Evolutionary conservation across 305 asterid species (phyloP).

Genomic region (Withania somnifera): DNA sequence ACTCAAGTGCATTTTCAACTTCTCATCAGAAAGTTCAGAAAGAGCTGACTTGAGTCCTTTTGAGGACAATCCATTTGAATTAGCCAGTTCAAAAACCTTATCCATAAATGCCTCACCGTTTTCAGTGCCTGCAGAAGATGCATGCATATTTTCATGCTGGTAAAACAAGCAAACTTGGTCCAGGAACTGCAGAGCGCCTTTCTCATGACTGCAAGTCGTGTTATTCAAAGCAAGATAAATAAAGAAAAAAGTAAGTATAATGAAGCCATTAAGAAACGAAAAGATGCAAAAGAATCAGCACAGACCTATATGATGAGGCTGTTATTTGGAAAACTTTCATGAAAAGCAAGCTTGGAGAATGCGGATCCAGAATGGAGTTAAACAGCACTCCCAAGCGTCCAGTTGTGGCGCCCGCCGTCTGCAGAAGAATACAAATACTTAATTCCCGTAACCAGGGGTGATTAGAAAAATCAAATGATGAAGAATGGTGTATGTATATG

Average conservation of each 20-base stretch:
- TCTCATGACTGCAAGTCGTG: conserved; percentile 60
- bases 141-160: conserved; percentile 40
- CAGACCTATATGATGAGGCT: conserved; percentile 72
- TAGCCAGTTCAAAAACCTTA: conserved; percentile 70
- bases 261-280: neutral
- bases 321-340: conserved; percentile 61
- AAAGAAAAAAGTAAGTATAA: neutral
- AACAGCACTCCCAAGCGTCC: conserved; percentile 84
- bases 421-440: conserved; percentile 25
- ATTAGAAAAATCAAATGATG: neutral
- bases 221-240: neutral
- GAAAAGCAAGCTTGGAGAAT: conserved; percentile 51
- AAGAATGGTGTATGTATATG: too few relatives aligned
- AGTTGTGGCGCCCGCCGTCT: conserved; percentile 67
- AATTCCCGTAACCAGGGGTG: neutral
- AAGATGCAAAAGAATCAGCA: neutral
- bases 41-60: conserved; percentile 53
- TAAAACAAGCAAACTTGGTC: conserved; percentile 78
- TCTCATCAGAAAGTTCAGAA: conserved; percentile 48
- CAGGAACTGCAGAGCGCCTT: conserved; percentile 64
- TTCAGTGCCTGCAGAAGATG: conserved; percentile 35
- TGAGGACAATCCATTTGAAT: conserved; percentile 63
- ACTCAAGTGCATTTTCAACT: conserved; percentile 37
- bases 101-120: conserved; percentile 44
- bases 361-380: conserved; percentile 36